phyloP scores from a whole-genome alignment of 2,329 filamentous ascomycete genomes.

The Coleophoma crateriformis region DNA sequence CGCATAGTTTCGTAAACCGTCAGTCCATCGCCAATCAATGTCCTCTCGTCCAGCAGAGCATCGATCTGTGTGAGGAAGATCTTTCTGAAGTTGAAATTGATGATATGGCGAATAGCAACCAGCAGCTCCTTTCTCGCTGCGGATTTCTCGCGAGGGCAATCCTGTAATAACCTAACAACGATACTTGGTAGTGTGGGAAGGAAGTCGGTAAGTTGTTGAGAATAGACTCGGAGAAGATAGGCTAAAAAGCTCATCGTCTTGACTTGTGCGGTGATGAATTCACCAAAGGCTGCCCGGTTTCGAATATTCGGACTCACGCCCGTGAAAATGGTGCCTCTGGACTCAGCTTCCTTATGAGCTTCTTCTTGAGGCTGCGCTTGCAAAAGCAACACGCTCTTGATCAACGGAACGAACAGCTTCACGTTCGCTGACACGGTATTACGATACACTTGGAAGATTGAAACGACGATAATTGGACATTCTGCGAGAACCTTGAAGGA shows the following conservation, averaged over 20 bases:
- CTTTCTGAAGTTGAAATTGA: constrained; percentile 97
- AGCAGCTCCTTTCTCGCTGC: constrained; percentile 89
- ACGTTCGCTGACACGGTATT: constrained; percentile 77
- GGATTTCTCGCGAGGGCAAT: constrained; percentile 92
- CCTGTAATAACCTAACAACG: constrained; percentile 83
- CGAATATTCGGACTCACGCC: constrained; percentile 92
- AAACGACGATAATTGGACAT: constrained; percentile 97
- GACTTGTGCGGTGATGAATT: constrained; percentile 96
- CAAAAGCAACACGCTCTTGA: constrained; percentile 81
- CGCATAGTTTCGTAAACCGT: constrained; percentile 97
- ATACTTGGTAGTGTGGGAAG: constrained; percentile 80
- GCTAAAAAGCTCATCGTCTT: constrained; percentile 99
- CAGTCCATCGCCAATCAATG: constrained; percentile 88
- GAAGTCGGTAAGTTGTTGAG: constrained; percentile 83
- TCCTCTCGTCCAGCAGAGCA: constrained; percentile 88
- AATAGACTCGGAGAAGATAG: constrained; percentile 84
- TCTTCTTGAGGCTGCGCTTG: constrained; percentile 92
- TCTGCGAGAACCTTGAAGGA: constrained; percentile 98
- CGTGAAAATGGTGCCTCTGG: constrained; percentile 77
- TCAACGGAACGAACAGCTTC: constrained; percentile 85
- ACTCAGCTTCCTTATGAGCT: constrained; percentile 79
- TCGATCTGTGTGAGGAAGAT: constrained; percentile 95
- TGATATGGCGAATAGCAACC: constrained; percentile 95
- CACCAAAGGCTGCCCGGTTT: constrained; percentile 89
- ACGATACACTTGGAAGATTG: constrained; percentile 92